phyloP scores from a whole-genome alignment of 1,139 yeast species.

The Kurtzmaniella quercitrusa region DNA sequence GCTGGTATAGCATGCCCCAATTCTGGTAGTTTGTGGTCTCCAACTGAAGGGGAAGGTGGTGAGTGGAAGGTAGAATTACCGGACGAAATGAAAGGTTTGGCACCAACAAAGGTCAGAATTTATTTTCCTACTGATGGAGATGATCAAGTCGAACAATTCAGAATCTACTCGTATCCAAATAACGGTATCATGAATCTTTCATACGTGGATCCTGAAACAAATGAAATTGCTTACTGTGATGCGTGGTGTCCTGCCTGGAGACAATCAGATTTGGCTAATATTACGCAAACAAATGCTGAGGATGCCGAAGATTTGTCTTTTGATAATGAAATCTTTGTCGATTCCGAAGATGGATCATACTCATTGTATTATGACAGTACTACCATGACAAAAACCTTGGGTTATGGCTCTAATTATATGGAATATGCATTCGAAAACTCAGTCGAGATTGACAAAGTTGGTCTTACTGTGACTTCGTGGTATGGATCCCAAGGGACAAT shows the following conservation, averaged over 20 bases:
- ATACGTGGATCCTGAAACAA: slow-evolving; percentile 70
- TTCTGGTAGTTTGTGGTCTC: slow-evolving; percentile 53
- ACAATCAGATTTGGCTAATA: slow-evolving; percentile 24
- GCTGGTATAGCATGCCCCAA: slow-evolving; percentile 58
- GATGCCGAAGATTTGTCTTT: slow-evolving; percentile 14
- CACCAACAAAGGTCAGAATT: slow-evolving; percentile 73
- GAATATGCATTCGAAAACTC: slow-evolving; percentile 80
- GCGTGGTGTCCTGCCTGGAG: slow-evolving; percentile 76
- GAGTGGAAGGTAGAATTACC: slow-evolving; percentile 68
- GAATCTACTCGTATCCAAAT: slow-evolving; percentile 75
- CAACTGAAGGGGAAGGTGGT: slow-evolving; percentile 50
- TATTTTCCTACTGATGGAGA: slow-evolving; percentile 53
- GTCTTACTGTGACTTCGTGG: slow-evolving; percentile 64
- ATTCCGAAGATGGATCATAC: slow-evolving; percentile 33
- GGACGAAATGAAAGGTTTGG: slow-evolving; percentile 43
- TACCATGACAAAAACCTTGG: slow-evolving; percentile 40
- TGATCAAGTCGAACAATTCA: slow-evolving; percentile 59
- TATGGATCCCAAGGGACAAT: slow-evolving; percentile 69
- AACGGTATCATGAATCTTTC: slow-evolving; percentile 90
- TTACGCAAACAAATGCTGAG: slow-evolving; percentile 19
- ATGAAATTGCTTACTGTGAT: slow-evolving; percentile 61
- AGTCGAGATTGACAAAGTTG: slow-evolving; percentile 57
- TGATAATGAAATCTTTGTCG: slow-evolving; percentile 26
- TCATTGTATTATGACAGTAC: slow-evolving; percentile 37
- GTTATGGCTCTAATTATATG: slow-evolving; percentile 54